Percentiles rank a stretch among this genome's conserved stretches.
phyloP scores from a whole-genome alignment of 768 basidiomycete genomes.

The Lentinula sp. region DNA sequence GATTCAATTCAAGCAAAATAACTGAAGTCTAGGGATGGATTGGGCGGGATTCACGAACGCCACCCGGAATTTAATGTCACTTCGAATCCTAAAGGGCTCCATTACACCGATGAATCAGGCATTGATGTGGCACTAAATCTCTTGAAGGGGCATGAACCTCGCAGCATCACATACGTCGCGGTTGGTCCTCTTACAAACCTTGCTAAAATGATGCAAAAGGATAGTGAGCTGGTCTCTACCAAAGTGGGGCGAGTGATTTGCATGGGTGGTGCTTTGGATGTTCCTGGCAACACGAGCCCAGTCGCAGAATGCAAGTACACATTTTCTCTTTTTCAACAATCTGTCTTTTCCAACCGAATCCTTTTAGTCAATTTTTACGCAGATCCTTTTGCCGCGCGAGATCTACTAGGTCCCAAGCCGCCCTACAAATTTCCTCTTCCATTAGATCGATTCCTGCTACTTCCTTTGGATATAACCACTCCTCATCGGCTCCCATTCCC shows the following conservation, averaged over 20 bases:
- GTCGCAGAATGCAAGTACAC: constrained; percentile 71
- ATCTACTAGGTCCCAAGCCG: constrained; percentile 44
- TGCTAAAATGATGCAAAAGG: constrained; percentile 53
- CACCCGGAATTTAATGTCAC: constrained; percentile 59
- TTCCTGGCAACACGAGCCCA: constrained; percentile 82
- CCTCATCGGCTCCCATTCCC: constrained; percentile 74
- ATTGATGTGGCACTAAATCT: constrained; percentile 51
- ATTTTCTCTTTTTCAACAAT: neutral
- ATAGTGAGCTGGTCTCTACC: constrained; percentile 45
- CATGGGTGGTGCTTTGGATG: constrained; percentile 94
- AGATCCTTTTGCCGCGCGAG: constrained; percentile 78
- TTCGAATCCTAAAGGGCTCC: constrained; percentile 28
- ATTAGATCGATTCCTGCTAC: constrained; percentile 58
- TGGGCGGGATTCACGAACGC: constrained; percentile 51
- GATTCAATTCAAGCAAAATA: neutral
- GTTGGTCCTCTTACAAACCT: constrained; percentile 81
- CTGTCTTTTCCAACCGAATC: neutral
- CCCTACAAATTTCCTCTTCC: constrained; percentile 54
- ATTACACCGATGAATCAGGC: constrained; percentile 38
- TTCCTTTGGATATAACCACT: constrained; percentile 82
- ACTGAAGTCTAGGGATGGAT: constrained; percentile 50
- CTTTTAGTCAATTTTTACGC: constrained; percentile 76
- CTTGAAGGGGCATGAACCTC: constrained; percentile 40
- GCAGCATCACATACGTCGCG: constrained; percentile 63
- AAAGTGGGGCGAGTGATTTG: constrained; percentile 72